Percentiles rank a stretch among this genome's conserved stretches.
Evolutionary conservation across 2,329 filamentous ascomycete species (phyloP).

Genomic region (Ophiostoma fasciatum): DNA sequence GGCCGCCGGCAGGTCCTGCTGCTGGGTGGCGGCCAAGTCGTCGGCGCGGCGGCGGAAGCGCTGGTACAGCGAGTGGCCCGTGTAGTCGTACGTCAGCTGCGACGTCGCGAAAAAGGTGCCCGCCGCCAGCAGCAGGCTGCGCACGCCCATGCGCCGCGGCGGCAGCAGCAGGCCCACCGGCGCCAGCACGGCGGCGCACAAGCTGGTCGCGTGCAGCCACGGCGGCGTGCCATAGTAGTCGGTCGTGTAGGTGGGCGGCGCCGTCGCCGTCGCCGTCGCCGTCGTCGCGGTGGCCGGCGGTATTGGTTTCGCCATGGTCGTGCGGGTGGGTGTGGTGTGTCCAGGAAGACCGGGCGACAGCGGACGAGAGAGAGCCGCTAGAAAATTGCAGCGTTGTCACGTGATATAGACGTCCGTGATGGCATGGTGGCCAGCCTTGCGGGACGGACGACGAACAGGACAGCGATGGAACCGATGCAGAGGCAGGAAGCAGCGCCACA

Average conservation of each 20-base stretch:
- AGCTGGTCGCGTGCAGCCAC: conserved; percentile 30
- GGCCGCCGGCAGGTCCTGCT: conserved; percentile 34
- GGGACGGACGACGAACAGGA: too few species aligned
- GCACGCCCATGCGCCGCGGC: conserved; percentile 33
- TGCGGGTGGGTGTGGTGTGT: too few species aligned
- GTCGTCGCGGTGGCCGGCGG: neutral
- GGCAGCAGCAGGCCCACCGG: conserved; percentile 35
- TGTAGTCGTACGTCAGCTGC: conserved; percentile 42
- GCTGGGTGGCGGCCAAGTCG: neutral
- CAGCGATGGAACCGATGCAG: too few species aligned
- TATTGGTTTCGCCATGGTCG: conserved; percentile 4
- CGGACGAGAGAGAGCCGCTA: too few species aligned
- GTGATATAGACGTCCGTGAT: too few species aligned
- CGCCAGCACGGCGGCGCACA: conserved; percentile 31
- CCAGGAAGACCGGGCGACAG: too few species aligned
- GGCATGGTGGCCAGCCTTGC: too few species aligned
- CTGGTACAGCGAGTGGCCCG: conserved; percentile 34
- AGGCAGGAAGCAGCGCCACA: too few species aligned
- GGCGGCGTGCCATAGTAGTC: conserved; percentile 16
- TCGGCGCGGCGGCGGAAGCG: conserved; percentile 30
- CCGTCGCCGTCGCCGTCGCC: neutral
- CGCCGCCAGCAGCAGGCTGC: conserved; percentile 33
- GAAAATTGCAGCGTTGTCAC: too few species aligned
- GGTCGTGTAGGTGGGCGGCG: neutral
- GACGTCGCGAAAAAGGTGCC: conserved; percentile 38